These are phyloP conservation scores for Rubia yunnanensis DNA, from an alignment of 257 asterid species.

Conservation along the genomic window DNA sequence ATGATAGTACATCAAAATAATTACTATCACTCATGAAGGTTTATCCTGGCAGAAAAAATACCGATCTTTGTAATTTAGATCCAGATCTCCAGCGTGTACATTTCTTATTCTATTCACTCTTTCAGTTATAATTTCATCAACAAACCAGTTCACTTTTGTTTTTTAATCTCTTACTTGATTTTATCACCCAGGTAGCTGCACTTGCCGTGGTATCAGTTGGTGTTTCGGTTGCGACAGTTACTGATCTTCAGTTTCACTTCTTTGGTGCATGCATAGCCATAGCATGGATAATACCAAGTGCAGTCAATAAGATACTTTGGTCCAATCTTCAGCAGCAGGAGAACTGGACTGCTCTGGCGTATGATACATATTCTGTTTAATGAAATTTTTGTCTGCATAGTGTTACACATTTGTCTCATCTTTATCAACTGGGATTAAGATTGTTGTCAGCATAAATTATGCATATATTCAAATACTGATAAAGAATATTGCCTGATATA, in stretches of 20 bases:
- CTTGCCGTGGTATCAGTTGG: conserved; percentile 80
- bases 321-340: conserved; percentile 94
- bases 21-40: too few species aligned
- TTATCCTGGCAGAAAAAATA: too few species aligned
- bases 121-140: background rate
- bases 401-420: background rate
- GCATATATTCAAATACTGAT: background rate
- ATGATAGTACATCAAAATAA: too few species aligned
- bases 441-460: background rate
- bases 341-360: conserved; percentile 95
- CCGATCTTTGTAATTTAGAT: too few species aligned
- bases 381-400: background rate
- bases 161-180: conserved; percentile 1
- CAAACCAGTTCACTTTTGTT: background rate
- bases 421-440: background rate
- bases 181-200: conserved; percentile 63
- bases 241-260: conserved; percentile 87
- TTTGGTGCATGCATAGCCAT: conserved; percentile 93
- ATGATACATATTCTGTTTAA: conserved; percentile 13
- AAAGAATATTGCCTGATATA: background rate
- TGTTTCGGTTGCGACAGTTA: conserved; percentile 88
- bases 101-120: too few species aligned
- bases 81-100: too few species aligned
- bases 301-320: conserved; percentile 85
- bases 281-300: conserved; percentile 95